Conservation (phyloP, 352 stramenopile species). For the Phytophthora citrophthora region DNA sequence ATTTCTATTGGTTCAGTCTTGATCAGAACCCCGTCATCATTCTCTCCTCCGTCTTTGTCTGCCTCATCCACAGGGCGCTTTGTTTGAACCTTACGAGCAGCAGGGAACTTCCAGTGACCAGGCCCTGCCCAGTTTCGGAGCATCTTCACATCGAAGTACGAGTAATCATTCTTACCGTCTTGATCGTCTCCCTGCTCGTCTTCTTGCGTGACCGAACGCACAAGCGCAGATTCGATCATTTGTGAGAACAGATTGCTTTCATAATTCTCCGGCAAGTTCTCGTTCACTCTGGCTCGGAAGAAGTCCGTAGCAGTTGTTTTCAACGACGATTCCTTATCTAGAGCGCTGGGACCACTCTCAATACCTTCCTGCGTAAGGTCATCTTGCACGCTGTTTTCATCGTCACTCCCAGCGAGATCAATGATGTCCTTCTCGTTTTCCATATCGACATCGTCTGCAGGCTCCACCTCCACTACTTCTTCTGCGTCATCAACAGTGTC, state of each 20-base stretch:
- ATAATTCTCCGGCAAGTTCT: conserved; percentile 53
- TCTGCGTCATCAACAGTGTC: conserved; percentile 21
- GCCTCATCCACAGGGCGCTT: conserved; percentile 35
- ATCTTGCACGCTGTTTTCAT: conserved; percentile 22
- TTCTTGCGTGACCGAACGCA: conserved; percentile 55
- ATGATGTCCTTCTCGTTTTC: conserved; percentile 36
- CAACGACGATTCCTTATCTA: conserved; percentile 36
- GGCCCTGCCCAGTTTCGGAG: conserved; percentile 84
- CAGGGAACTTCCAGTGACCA: conserved; percentile 76
- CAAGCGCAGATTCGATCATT: conserved; percentile 79
- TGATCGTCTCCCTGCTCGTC: conserved; percentile 53
- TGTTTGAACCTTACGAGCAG: conserved; percentile 53
- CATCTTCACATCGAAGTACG: conserved; percentile 86
- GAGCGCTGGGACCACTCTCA: conserved; percentile 6
- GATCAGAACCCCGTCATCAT: conserved; percentile 28
- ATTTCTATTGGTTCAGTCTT: conserved; percentile 33
- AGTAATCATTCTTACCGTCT: conserved; percentile 70
- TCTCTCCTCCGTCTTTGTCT: conserved; percentile 38
- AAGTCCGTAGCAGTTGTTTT: conserved; percentile 62
- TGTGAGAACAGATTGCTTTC: conserved; percentile 65
- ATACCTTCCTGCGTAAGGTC: conserved; percentile 24
- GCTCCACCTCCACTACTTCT: conserved; percentile 24
- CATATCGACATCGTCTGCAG: conserved; percentile 37
- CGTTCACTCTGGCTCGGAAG: conserved; percentile 56
- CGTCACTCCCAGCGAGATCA: conserved; percentile 31